Percentiles rank a stretch among this genome's conserved stretches.
phyloP scores from a whole-genome alignment of 495 filamentous ascomycete species.

The Penicillium mononematosum region DNA sequence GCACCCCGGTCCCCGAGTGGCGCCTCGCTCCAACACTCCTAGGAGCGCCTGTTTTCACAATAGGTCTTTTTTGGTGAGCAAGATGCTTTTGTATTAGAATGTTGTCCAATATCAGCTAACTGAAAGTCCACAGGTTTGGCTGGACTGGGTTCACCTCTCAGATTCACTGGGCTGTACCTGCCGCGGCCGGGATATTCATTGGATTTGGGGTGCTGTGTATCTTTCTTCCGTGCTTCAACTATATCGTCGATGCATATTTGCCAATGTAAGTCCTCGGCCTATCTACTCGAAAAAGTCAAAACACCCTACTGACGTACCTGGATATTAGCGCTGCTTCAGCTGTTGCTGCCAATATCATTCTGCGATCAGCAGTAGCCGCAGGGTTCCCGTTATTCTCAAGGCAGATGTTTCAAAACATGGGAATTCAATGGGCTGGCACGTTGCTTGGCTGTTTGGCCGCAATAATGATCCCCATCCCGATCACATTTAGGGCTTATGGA shows the following conservation, averaged over 20 bases:
- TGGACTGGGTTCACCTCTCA: constrained; percentile 37
- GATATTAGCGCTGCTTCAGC: constrained; percentile 68
- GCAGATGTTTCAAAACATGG: constrained; percentile 79
- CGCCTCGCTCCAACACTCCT: constrained; percentile 46
- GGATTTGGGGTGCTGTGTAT: constrained; percentile 40
- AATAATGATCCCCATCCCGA: constrained; percentile 70
- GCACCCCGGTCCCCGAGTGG: constrained; percentile 41
- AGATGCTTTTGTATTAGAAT: not conserved
- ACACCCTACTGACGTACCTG: not conserved
- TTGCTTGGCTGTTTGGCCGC: constrained; percentile 73
- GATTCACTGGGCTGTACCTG: constrained; percentile 39
- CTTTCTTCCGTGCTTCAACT: constrained; percentile 44
- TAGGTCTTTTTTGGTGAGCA: constrained; percentile 55
- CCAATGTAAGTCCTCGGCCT: constrained; percentile 60
- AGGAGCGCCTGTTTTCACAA: constrained; percentile 50
- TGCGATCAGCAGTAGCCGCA: constrained; percentile 73
- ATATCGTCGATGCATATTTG: constrained; percentile 43
- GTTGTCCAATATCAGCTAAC: not conserved
- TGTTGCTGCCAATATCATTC: constrained; percentile 86
- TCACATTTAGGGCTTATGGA: constrained; percentile 38
- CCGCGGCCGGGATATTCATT: constrained; percentile 32
- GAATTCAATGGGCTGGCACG: constrained; percentile 76
- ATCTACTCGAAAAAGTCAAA: not conserved
- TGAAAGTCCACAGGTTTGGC: constrained; percentile 36
- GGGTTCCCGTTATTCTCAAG: constrained; percentile 79